phyloP scores from a whole-genome alignment of 495 filamentous ascomycete species.

The Penicillium goetzii region DNA sequence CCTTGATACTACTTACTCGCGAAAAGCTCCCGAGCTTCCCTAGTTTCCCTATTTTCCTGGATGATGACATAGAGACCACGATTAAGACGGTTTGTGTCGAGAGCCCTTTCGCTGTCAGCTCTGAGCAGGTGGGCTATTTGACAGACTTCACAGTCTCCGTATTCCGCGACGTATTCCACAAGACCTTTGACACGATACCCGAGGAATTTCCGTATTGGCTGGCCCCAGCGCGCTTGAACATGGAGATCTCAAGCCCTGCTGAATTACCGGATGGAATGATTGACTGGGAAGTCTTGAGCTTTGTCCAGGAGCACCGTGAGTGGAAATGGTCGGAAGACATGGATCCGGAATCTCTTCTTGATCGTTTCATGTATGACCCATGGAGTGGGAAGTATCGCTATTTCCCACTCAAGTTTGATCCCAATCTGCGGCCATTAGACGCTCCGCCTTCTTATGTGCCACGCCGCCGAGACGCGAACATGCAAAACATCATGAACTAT shows the following conservation, averaged over 20 bases:
- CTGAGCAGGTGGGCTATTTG: constrained; percentile 52
- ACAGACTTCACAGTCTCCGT: constrained; percentile 72
- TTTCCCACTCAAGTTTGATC: constrained; percentile 42
- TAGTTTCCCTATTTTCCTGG: constrained; percentile 70
- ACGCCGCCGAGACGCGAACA: constrained; percentile 47
- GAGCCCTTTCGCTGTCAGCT: constrained; percentile 43
- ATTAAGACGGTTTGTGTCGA: constrained; percentile 53
- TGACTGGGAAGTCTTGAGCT: constrained; percentile 66
- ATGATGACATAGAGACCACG: constrained; percentile 58
- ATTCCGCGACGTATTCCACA: constrained; percentile 89
- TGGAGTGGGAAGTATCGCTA: constrained; percentile 68
- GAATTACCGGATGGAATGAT: constrained; percentile 47
- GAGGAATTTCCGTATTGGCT: constrained; percentile 84
- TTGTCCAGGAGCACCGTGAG: constrained; percentile 54
- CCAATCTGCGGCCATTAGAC: constrained; percentile 52
- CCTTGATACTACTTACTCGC: constrained; percentile 75
- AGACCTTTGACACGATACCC: constrained; percentile 67
- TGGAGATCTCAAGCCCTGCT: background rate
- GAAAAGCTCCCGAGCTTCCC: constrained; percentile 66
- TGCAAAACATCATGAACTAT: constrained; percentile 68
- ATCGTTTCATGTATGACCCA: constrained; percentile 72
- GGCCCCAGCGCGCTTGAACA: constrained; percentile 52
- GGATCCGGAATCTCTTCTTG: constrained; percentile 58
- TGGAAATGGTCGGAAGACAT: constrained; percentile 59
- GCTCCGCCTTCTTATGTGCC: constrained; percentile 56